Evolutionary conservation across 2,329 filamentous ascomycete genomes (phyloP), one percentile per base, ranked within the genome.

Genomic region (Verticillium dahliae): DNA sequence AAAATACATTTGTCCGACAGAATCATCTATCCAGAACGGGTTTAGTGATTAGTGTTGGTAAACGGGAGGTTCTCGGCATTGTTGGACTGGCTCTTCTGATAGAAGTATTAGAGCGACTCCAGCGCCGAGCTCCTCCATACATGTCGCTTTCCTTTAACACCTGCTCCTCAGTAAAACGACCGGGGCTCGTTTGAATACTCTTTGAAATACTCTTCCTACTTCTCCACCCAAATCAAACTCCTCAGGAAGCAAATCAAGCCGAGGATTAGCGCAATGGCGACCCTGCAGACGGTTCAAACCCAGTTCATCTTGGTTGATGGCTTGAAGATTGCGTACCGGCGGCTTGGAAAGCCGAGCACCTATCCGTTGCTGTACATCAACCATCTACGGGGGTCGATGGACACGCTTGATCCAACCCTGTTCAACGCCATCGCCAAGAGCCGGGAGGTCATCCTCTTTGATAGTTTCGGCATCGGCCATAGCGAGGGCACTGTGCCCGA

Each of bases 391-490:
- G 71, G 73, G 22, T 75, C 73, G 7, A 75, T 75, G 71, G 74
- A 76, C 38, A 69, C 74, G 9, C 75, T 74, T 72, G 78, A 81
- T 63, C 77, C 79, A 6, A 70, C 73, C 1, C 67, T 83, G 34
- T 64, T 83, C 68, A 80, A 81, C 60, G 69, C 72, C 31, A 70
- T 83, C 18, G 75, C 78, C 1, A 67, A 70, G 1, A 67, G 65
- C 9, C 77, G 81, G 0, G 74, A 75, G 4, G 67, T 83, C 18
- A 68, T 83, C 34, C 70, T 81, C 45, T 73, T 80, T 65, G 80
- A 84, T 71, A 78, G 78, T 63, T 71, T 77, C 1, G 81, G 81
- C 35, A 74, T 81, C 9, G 81, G 81, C 4, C 74, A 74, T 39
- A 79, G 75, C 11, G 69, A 67, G 9, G 81, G 81, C 38, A 57